Conservation (phyloP, 2,329 filamentous ascomycete genomes). For the Sclerotinia subarctica region DNA sequence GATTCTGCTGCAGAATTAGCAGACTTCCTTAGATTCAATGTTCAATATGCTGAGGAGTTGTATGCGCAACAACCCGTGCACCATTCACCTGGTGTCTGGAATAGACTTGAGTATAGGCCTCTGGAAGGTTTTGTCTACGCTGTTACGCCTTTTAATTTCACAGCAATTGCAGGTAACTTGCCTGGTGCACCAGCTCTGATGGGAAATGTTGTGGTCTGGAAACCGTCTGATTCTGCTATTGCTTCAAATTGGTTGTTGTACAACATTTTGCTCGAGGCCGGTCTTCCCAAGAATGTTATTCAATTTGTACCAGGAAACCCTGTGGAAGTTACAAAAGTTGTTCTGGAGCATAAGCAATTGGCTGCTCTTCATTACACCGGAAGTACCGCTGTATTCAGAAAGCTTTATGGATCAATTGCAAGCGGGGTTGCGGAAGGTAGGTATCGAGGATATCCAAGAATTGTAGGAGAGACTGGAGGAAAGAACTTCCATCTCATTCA, state of each 20-base stretch:
- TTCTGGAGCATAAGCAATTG: slow-evolving; percentile 75
- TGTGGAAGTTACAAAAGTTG: slow-evolving; percentile 73
- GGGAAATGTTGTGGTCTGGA: slow-evolving; percentile 95
- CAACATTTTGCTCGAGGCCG: slow-evolving; percentile 85
- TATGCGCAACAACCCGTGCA: slow-evolving; percentile 84
- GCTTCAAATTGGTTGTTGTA: slow-evolving; percentile 87
- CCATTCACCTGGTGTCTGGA: slow-evolving; percentile 84
- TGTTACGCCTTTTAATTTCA: slow-evolving; percentile 94
- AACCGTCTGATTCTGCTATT: slow-evolving; percentile 83
- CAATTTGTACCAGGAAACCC: slow-evolving; percentile 91
- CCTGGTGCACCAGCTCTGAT: slow-evolving; percentile 79
- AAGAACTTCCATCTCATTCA: slow-evolving; percentile 93
- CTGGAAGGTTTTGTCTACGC: slow-evolving; percentile 95
- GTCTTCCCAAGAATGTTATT: slow-evolving; percentile 81
- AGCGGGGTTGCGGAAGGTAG: slow-evolving; percentile 74
- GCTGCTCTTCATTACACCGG: slow-evolving; percentile 94
- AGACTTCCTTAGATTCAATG: slow-evolving; percentile 92
- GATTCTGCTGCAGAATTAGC: slow-evolving; percentile 87
- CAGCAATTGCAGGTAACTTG: slow-evolving; percentile 86
- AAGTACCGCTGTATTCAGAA: slow-evolving; percentile 85
- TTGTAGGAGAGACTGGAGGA: slow-evolving; percentile 86
- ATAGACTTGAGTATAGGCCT: slow-evolving; percentile 82
- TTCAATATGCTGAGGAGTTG: slow-evolving; percentile 87
- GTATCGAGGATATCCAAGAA: slow-evolving; percentile 81
- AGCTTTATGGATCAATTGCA: slow-evolving; percentile 82